These are phyloP conservation scores for Aphanomyces cochlioides DNA, from an alignment of 352 stramenopile genomes.

Conservation along the genomic window DNA sequence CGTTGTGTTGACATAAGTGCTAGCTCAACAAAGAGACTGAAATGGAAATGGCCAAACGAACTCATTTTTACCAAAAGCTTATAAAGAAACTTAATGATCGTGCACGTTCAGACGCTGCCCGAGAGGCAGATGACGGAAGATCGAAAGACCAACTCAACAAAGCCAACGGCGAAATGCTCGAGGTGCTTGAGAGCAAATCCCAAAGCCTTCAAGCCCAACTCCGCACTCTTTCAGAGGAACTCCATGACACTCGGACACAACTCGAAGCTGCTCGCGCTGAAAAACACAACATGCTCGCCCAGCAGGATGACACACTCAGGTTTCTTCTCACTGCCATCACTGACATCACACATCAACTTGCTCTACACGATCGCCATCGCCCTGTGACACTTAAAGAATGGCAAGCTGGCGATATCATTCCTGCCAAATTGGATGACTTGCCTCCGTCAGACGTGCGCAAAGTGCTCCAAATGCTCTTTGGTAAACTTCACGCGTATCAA, in stretches of 20 bases:
- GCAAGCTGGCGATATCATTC: conserved; percentile 31
- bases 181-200: conserved; percentile 22
- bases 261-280: conserved; percentile 18
- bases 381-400: conserved; percentile 37
- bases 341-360: conserved; percentile 23
- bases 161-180: conserved; percentile 26
- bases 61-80: conserved; percentile 68
- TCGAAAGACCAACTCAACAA: conserved; percentile 30
- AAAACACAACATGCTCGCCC: conserved; percentile 14
- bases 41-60: conserved; percentile 55
- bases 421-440: conserved; percentile 50
- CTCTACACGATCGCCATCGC: background rate
- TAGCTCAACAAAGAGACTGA: conserved; percentile 42
- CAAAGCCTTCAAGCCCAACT: conserved; percentile 29
- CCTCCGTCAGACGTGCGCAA: conserved; percentile 41
- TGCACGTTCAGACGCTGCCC: conserved; percentile 17
- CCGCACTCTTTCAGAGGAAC: conserved; percentile 34
- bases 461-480: conserved; percentile 54
- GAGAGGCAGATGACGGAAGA: background rate
- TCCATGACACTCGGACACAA: conserved; percentile 36
- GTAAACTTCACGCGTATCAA: conserved; percentile 66
- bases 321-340: conserved; percentile 19
- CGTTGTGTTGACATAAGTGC: background rate
- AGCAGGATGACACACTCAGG: conserved; percentile 28
- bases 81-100: conserved; percentile 48